These are phyloP conservation scores for Trametes coccinea DNA, from an alignment of 768 basidiomycete species.

Conservation along the genomic window DNA sequence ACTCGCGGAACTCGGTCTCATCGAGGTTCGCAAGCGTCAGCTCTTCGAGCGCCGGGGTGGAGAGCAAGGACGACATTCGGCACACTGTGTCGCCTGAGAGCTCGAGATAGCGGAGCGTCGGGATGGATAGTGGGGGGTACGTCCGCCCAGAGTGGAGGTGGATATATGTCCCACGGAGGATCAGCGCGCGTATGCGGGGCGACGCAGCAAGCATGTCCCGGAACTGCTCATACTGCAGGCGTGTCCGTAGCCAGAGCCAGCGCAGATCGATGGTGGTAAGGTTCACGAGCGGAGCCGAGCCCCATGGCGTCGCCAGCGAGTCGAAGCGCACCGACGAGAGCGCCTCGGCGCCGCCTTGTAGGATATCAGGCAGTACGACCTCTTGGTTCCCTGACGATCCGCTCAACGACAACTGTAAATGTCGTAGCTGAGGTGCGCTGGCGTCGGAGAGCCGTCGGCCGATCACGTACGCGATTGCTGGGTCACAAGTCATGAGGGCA, in stretches of 20 bases:
- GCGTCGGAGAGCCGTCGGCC: conserved; percentile 20
- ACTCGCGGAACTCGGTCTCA: conserved; percentile 31
- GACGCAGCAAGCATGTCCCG: conserved; percentile 24
- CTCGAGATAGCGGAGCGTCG: conserved; percentile 27
- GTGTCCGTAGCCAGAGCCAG: conserved; percentile 28
- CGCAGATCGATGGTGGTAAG: conserved; percentile 26
- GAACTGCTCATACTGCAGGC: conserved; percentile 26
- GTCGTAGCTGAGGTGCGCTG: conserved; percentile 17
- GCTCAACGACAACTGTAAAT: conserved; percentile 24
- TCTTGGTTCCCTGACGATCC: conserved; percentile 25
- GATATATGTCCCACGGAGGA: conserved; percentile 28
- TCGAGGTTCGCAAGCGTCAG: conserved; percentile 30
- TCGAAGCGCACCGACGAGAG: conserved; percentile 26
- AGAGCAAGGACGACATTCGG: conserved; percentile 26
- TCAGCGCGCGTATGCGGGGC: conserved; percentile 23
- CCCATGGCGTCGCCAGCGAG: conserved; percentile 26
- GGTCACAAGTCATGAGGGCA: conserved; percentile 23
- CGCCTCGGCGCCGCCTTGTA: conserved; percentile 24
- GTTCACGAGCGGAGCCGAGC: conserved; percentile 14
- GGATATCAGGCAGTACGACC: conserved; percentile 21
- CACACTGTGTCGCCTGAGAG: conserved; percentile 30
- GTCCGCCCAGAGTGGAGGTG: conserved; percentile 19
- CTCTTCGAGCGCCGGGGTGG: conserved; percentile 22
- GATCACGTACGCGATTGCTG: conserved; percentile 17
- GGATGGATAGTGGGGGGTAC: conserved; percentile 21